These are phyloP conservation scores for Lentinula detonsa DNA, from an alignment of 768 basidiomycete species.

Conservation along the genomic window DNA sequence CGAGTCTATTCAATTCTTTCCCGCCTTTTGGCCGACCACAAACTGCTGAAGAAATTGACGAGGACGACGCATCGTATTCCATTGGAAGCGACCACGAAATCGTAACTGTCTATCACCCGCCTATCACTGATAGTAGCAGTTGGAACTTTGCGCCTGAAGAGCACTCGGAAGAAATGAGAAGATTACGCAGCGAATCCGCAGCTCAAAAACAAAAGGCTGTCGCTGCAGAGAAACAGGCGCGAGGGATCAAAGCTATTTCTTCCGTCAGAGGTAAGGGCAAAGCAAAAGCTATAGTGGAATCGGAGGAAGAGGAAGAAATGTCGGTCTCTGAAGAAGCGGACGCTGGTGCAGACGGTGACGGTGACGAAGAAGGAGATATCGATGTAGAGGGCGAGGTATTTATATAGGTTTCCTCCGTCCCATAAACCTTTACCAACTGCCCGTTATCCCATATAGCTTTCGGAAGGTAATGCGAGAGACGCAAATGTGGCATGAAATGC, in stretches of 20 bases:
- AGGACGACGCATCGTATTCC: background rate
- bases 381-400: background rate
- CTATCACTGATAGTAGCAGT: background rate
- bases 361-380: background rate
- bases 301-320: constrained; percentile 1
- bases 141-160: constrained; percentile 2
- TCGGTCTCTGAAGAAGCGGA: background rate
- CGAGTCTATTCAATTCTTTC: constrained; percentile 1
- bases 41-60: background rate
- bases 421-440: background rate
- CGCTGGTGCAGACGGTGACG: background rate
- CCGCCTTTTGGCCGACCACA: background rate
- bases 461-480: background rate
- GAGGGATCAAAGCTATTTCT: background rate
- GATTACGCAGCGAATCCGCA: constrained; percentile 1
- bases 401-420: background rate
- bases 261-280: background rate
- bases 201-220: background rate
- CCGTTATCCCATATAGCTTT: background rate
- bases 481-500: background rate
- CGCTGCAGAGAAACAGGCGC: background rate
- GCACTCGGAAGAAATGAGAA: constrained; percentile 3
- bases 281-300: background rate
- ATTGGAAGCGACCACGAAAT: background rate
- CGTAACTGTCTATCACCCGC: background rate